Conservation (phyloP, 768 basidiomycete genomes). For the Lentinula boryana region DNA sequence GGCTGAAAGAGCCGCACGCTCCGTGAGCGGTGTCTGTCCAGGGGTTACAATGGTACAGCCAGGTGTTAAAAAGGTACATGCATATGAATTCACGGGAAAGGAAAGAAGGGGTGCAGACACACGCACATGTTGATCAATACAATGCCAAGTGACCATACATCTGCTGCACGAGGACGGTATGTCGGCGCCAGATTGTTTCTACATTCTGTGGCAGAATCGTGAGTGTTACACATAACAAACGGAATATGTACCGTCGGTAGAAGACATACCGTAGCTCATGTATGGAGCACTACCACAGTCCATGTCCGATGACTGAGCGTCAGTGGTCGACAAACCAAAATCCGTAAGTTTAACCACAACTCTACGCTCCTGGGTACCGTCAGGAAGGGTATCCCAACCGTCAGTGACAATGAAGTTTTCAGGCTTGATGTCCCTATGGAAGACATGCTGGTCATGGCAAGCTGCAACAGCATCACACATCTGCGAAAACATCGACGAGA, state of each 20-base stretch:
- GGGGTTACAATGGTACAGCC: slow-evolving; percentile 97
- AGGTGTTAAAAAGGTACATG: slow-evolving; percentile 18
- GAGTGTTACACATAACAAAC: slow-evolving; percentile 9
- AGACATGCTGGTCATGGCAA: slow-evolving; percentile 87
- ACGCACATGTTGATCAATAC: slow-evolving; percentile 96
- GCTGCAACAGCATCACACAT: slow-evolving; percentile 98
- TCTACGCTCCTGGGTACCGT: slow-evolving; percentile 66
- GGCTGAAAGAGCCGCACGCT: slow-evolving; percentile 74
- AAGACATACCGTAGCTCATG: slow-evolving; percentile 87
- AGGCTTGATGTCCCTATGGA: slow-evolving; percentile 98
- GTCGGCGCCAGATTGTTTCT: slow-evolving; percentile 95
- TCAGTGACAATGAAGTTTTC: slow-evolving; percentile 98
- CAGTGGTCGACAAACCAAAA: slow-evolving; percentile 91
- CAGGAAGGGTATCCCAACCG: slow-evolving; percentile 49
- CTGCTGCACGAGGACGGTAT: slow-evolving; percentile 90
- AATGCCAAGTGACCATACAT: slow-evolving; percentile 98
- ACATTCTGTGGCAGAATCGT: slow-evolving; percentile 59
- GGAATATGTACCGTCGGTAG: not conserved
- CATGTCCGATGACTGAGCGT: slow-evolving; percentile 87
- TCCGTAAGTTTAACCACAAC: slow-evolving; percentile 96
- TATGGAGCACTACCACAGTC: slow-evolving; percentile 98
- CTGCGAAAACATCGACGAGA: slow-evolving; percentile 96
- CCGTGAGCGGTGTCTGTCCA: slow-evolving; percentile 93
- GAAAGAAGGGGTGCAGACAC: not conserved
- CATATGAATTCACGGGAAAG: slow-evolving; percentile 5